These are phyloP conservation scores for Deakozyma indianensis DNA, from an alignment of 805 yeast genomes.

Conservation along the genomic window DNA sequence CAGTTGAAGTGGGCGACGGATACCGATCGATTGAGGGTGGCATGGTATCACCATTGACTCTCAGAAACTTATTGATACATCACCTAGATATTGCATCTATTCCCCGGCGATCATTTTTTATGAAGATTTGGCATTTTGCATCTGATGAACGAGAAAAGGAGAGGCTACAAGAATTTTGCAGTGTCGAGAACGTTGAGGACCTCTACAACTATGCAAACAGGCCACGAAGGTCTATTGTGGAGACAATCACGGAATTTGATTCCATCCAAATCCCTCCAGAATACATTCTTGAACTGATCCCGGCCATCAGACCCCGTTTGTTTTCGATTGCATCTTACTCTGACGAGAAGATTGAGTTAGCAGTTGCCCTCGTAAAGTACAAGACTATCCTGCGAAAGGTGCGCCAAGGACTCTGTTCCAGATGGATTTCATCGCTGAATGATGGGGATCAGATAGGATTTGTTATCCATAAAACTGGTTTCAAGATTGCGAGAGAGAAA, in stretches of 20 bases:
- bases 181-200: slow-evolving; percentile 63
- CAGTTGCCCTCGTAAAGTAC: slow-evolving; percentile 78
- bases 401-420: slow-evolving; percentile 72
- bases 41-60: slow-evolving; percentile 43
- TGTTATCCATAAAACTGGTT: slow-evolving; percentile 28
- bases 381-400: slow-evolving; percentile 62
- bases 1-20: slow-evolving; percentile 26
- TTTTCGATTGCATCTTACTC: slow-evolving; percentile 66
- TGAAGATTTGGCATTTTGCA: slow-evolving; percentile 59
- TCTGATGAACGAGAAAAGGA: slow-evolving; percentile 60
- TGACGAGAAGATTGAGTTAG: slow-evolving; percentile 36
- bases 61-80: slow-evolving; percentile 57
- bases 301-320: slow-evolving; percentile 62
- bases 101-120: slow-evolving; percentile 76
- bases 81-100: slow-evolving; percentile 74
- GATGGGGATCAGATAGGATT: slow-evolving; percentile 33
- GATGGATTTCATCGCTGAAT: slow-evolving; percentile 45
- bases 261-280: slow-evolving; percentile 62
- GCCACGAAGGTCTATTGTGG: slow-evolving; percentile 78
- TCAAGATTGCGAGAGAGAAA: slow-evolving; percentile 22
- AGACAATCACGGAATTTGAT: slow-evolving; percentile 69
- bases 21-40: slow-evolving; percentile 27
- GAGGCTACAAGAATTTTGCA: slow-evolving; percentile 60
- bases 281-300: slow-evolving; percentile 64
- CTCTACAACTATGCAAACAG: slow-evolving; percentile 83